These are phyloP conservation scores for Candida ipomoeae DNA, from an alignment of 805 yeast genomes.

Conservation along the genomic window DNA sequence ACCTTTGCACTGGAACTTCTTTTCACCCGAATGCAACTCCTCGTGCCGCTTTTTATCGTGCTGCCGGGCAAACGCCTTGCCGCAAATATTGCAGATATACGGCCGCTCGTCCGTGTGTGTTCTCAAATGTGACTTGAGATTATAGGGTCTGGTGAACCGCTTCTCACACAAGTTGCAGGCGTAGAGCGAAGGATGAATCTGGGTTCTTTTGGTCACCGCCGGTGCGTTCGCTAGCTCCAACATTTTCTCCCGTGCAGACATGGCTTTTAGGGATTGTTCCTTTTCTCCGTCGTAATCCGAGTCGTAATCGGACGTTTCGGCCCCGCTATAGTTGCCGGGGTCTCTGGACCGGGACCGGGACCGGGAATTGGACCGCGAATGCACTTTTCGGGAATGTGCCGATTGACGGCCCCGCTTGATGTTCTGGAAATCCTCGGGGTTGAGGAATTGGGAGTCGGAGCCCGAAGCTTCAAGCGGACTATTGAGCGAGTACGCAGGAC, in stretches of 20 bases:
- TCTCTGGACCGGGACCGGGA: slow-evolving; percentile 26
- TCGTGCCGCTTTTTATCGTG: slow-evolving; percentile 45
- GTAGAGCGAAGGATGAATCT: slow-evolving; percentile 68
- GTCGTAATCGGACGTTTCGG: slow-evolving; percentile 19
- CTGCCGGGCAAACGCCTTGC: slow-evolving; percentile 63
- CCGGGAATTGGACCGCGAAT: slow-evolving; percentile 18
- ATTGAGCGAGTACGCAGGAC: slow-evolving; percentile 6
- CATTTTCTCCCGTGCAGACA: slow-evolving; percentile 51
- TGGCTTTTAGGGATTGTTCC: slow-evolving; percentile 5
- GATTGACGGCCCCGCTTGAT: slow-evolving; percentile 41
- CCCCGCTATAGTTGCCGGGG: slow-evolving; percentile 6
- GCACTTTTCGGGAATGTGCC: slow-evolving; percentile 21
- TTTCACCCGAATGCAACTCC: slow-evolving; percentile 69
- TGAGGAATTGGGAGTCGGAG: slow-evolving; percentile 18
- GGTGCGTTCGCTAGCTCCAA: slow-evolving; percentile 61
- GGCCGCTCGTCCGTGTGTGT: slow-evolving; percentile 89
- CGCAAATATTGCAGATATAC: slow-evolving; percentile 66
- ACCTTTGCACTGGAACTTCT: slow-evolving; percentile 70
- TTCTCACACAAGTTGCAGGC: slow-evolving; percentile 83
- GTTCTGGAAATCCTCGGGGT: slow-evolving; percentile 38
- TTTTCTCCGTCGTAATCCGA: slow-evolving; percentile 11
- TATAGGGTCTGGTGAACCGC: slow-evolving; percentile 87
- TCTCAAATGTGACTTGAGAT: slow-evolving; percentile 82
- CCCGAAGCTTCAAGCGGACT: slow-evolving; percentile 14
- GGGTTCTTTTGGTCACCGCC: slow-evolving; percentile 50